Percentiles rank a stretch among this genome's conserved stretches.
phyloP scores from a whole-genome alignment of 768 basidiomycete genomes.

The Psilocybe sp. region DNA sequence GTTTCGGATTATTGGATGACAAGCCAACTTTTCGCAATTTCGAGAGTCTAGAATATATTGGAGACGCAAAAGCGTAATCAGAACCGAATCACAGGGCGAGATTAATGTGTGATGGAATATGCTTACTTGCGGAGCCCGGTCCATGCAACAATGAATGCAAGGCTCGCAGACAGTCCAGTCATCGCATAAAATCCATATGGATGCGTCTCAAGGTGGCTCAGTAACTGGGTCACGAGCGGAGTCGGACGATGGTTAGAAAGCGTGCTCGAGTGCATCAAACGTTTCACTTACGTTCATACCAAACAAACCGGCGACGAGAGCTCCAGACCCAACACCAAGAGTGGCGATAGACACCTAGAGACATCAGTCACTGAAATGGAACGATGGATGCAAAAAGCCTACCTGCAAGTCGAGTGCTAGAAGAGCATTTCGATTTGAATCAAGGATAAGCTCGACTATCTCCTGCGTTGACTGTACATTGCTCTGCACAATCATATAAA shows the following conservation, averaged over 20 bases:
- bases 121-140: constrained; percentile 62
- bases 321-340: constrained; percentile 88
- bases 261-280: constrained; percentile 1
- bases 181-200: constrained; percentile 74
- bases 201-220: constrained; percentile 68
- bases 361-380: constrained; percentile 5
- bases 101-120: background rate
- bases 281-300: constrained; percentile 86
- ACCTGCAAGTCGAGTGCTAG: constrained; percentile 90
- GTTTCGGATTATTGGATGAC: constrained; percentile 28
- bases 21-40: constrained; percentile 48
- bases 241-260: constrained; percentile 7
- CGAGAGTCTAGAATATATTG: constrained; percentile 34
- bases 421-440: constrained; percentile 91
- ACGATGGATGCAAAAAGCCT: constrained; percentile 7
- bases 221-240: constrained; percentile 44
- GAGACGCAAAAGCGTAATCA: constrained; percentile 1
- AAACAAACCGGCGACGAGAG: constrained; percentile 86
- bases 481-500: constrained; percentile 39
- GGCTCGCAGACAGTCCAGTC: constrained; percentile 53
- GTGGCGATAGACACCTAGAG: constrained; percentile 89
- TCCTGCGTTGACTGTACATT: constrained; percentile 98
- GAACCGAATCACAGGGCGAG: background rate
- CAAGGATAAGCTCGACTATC: constrained; percentile 94
- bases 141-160: constrained; percentile 63